phyloP scores from a whole-genome alignment of 2,329 filamentous ascomycete species.

The Arthrinium puccinioides region DNA sequence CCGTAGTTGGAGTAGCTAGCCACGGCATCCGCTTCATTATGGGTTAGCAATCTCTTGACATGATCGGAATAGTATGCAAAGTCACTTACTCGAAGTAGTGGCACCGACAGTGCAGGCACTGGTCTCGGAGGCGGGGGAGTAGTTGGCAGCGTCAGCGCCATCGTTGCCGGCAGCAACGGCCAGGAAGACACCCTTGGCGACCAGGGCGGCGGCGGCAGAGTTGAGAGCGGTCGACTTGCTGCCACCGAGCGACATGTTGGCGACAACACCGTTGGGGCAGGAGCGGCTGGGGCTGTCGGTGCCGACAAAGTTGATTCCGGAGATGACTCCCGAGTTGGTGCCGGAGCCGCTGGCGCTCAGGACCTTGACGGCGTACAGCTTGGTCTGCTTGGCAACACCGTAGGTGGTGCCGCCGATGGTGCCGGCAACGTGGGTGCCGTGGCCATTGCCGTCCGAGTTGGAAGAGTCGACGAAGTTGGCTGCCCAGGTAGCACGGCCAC shows the following conservation, averaged over 20 bases:
- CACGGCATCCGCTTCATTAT: constrained; percentile 30
- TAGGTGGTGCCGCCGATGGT: constrained; percentile 34
- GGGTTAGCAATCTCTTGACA: no score
- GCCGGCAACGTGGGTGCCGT: constrained; percentile 40
- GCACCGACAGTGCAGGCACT: constrained; percentile 47
- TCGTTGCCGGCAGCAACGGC: constrained; percentile 51
- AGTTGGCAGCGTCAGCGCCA: constrained; percentile 31
- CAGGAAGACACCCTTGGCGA: constrained; percentile 40
- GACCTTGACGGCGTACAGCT: constrained; percentile 37
- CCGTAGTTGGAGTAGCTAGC: constrained; percentile 48
- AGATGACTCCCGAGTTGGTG: constrained; percentile 32
- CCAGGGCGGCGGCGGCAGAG: constrained; percentile 38
- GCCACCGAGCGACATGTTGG: constrained; percentile 52
- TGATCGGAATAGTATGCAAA: constrained; percentile 3
- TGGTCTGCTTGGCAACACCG: constrained; percentile 38
- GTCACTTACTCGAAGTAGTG: constrained; percentile 26
- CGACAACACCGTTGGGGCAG: constrained; percentile 38
- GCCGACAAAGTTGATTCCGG: constrained; percentile 35
- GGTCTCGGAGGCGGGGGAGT: constrained; percentile 40
- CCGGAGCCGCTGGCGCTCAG: constrained; percentile 29
- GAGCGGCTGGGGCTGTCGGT: constrained; percentile 24
- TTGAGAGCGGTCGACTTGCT: constrained; percentile 38
- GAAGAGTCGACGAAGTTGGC: constrained; percentile 26
- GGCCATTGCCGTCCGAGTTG: constrained; percentile 34
- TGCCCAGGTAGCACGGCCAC: constrained; percentile 31